A percentile compares a stretch with the other conserved stretches of the same genome.
Evolutionary conservation across 345 rosid species (phyloP).

Genomic region (Aquilaria yunnanensis): DNA sequence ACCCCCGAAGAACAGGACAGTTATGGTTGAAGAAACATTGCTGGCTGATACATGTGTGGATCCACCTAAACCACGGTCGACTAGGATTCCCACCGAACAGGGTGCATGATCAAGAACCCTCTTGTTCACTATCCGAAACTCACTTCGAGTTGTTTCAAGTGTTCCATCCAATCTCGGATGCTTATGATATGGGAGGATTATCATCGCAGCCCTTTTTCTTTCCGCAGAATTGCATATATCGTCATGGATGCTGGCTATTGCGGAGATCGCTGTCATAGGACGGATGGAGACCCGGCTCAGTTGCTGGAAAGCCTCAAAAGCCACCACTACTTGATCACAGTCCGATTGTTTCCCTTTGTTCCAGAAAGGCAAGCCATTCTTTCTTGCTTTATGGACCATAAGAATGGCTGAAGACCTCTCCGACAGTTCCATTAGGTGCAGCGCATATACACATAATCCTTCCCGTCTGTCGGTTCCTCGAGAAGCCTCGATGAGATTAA

Average conservation of each 20-base stretch:
- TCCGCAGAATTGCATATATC: conserved; percentile 64
- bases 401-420: conserved; percentile 86
- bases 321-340: conserved; percentile 61
- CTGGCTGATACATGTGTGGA: conserved; percentile 62
- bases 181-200: conserved; percentile 78
- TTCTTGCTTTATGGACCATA: conserved; percentile 85
- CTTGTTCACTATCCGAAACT: conserved; percentile 47
- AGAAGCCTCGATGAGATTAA: conserved; percentile 72
- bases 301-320: conserved; percentile 61
- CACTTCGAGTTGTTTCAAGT: conserved; percentile 53
- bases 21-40: conserved; percentile 43
- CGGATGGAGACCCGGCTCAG: conserved; percentile 60
- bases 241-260: conserved; percentile 54
- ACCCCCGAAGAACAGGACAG: conserved; percentile 76
- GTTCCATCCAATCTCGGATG: conserved; percentile 64
- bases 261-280: conserved; percentile 84
- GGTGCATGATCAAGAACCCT: conserved; percentile 58
- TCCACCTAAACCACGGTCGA: conserved; percentile 89
- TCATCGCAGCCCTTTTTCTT: conserved; percentile 48
- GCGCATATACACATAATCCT: conserved; percentile 70
- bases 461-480: conserved; percentile 67
- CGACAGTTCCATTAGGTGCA: conserved; percentile 92
- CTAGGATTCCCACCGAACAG: conserved; percentile 77
- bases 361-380: conserved; percentile 85
- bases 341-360: conserved; percentile 41